phyloP scores from a whole-genome alignment of 805 yeast species.

The Nakazawaea molendinolei region DNA sequence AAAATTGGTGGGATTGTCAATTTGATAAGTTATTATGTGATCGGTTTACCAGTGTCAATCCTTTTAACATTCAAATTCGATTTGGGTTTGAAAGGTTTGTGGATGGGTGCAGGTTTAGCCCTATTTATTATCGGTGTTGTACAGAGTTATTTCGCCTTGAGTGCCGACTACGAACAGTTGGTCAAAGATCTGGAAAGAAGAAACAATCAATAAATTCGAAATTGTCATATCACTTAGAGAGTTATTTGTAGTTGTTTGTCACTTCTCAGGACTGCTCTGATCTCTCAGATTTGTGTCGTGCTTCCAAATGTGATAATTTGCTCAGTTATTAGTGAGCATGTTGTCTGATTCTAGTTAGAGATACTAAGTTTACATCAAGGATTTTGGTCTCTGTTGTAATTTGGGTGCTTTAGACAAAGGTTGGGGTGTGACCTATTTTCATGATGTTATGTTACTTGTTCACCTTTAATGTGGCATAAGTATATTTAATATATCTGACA shows the following conservation, averaged over 20 bases:
- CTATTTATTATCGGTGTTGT: conserved; percentile 40
- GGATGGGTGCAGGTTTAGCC: conserved; percentile 57
- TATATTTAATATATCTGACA: no score
- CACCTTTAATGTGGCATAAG: no score
- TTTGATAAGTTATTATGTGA: conserved; percentile 48
- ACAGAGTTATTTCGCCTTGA: conserved; percentile 28
- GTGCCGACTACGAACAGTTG: conserved; percentile 25
- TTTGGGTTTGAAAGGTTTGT: conserved; percentile 50
- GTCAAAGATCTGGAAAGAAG: conserved; percentile 22
- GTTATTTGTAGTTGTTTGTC: not conserved
- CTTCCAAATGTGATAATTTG: no score
- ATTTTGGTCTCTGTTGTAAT: no score
- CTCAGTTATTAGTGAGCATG: no score
- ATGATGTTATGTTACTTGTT: no score
- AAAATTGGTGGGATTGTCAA: conserved; percentile 56
- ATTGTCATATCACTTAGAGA: not conserved
- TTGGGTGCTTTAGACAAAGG: no score
- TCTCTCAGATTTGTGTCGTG: no score
- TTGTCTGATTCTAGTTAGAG: no score
- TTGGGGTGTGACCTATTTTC: no score
- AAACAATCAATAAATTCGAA: conserved; percentile 2
- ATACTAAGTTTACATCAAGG: no score
- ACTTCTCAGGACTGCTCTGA: no score
- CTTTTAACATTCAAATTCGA: conserved; percentile 44
- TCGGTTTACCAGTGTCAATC: conserved; percentile 59